A percentile compares a stretch with the other conserved stretches of the same genome.
Evolutionary conservation across 31 red algal species (phyloP).

Genomic region (Porphyra umbilicalis): DNA sequence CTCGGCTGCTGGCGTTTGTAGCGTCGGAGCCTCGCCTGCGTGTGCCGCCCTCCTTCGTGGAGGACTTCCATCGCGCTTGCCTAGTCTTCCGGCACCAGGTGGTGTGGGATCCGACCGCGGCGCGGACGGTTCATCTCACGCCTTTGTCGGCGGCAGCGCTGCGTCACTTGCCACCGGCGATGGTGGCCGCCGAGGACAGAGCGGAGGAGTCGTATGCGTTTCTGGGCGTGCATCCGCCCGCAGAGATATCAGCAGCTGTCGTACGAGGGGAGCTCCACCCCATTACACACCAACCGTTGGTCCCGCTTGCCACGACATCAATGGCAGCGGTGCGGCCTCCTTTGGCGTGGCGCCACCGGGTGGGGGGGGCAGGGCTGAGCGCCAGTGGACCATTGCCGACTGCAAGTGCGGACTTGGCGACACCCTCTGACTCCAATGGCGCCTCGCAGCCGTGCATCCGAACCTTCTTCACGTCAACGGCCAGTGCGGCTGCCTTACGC

Average conservation of each 20-base stretch:
- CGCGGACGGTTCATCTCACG: conserved; percentile 25
- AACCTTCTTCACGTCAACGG: not conserved
- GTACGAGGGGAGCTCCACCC: not conserved
- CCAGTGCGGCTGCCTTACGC: not conserved
- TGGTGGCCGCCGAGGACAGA: not conserved
- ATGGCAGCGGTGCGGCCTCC: not conserved
- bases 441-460: not conserved
- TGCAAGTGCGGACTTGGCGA: not conserved
- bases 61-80: conserved; percentile 60
- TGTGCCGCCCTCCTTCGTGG: conserved; percentile 29
- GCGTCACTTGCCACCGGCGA: not conserved
- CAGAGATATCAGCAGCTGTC: not conserved
- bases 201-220: not conserved
- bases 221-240: not conserved
- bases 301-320: not conserved
- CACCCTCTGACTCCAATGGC: not conserved
- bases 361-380: not conserved
- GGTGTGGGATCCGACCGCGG: conserved; percentile 56
- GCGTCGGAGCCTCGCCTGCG: conserved; percentile 16
- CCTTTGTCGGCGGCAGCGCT: conserved; percentile 6
- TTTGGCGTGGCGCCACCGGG: not conserved
- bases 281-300: not conserved
- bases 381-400: not conserved
- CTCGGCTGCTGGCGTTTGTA: conserved; percentile 38
- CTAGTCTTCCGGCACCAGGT: conserved; percentile 88